Conservation (phyloP, 768 basidiomycete species). For the Phlegmacium glaucopus region DNA sequence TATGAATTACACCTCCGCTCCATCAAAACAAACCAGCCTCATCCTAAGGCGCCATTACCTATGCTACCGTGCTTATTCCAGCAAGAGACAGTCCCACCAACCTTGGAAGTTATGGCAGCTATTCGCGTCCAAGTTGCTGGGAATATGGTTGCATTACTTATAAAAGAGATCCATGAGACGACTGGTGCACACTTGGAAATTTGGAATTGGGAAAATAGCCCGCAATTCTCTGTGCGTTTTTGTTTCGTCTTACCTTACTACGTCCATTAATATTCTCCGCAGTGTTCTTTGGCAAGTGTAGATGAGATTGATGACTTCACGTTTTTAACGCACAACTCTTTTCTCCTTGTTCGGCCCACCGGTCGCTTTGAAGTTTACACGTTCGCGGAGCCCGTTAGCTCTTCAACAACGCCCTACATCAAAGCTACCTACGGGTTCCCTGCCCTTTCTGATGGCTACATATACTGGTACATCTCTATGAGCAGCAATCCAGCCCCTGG, state of each 20-base stretch:
- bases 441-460: conserved; percentile 38
- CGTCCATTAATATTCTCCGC: not conserved
- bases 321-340: conserved; percentile 41
- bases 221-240: conserved; percentile 37
- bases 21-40: conserved; percentile 47
- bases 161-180: conserved; percentile 42
- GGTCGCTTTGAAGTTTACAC: conserved; percentile 48
- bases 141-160: conserved; percentile 44
- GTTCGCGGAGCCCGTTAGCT: conserved; percentile 35
- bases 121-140: conserved; percentile 46
- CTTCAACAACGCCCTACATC: conserved; percentile 22
- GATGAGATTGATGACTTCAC: conserved; percentile 53
- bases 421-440: conserved; percentile 43
- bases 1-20: conserved; percentile 52
- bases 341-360: conserved; percentile 44
- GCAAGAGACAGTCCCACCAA: conserved; percentile 21
- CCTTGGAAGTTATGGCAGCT: conserved; percentile 33
- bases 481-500: conserved; percentile 49
- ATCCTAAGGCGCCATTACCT: conserved; percentile 39
- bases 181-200: conserved; percentile 45
- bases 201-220: conserved; percentile 45
- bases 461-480: conserved; percentile 54
- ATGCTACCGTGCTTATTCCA: conserved; percentile 37
- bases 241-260: conserved; percentile 1
- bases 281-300: conserved; percentile 40